A percentile compares a stretch with the other conserved stretches of the same genome.
These are phyloP conservation scores for Barnettozyma salicaria DNA, from an alignment of 805 yeast genomes.

Conservation along the genomic window DNA sequence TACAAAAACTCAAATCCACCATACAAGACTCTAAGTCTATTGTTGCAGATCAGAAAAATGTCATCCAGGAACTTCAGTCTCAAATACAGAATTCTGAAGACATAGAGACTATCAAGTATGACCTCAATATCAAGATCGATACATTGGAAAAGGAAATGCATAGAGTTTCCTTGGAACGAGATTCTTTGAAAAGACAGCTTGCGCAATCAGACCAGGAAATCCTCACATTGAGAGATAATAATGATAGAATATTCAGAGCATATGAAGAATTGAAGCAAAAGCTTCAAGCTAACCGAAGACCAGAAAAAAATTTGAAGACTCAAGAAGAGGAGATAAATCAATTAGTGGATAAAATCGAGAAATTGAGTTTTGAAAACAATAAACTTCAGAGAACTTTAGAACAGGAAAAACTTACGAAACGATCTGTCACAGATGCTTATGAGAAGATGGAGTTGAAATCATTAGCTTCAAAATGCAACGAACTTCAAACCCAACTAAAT, in stretches of 20 bases:
- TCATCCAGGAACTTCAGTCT: constrained; percentile 21
- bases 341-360: constrained; percentile 29
- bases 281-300: constrained; percentile 6
- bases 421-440: constrained; percentile 17
- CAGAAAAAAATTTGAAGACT: constrained; percentile 13
- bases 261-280: constrained; percentile 17
- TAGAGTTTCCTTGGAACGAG: constrained; percentile 25
- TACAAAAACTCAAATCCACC: constrained; percentile 12
- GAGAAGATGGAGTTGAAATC: constrained; percentile 36
- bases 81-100: constrained; percentile 19
- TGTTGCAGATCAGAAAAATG: constrained; percentile 18
- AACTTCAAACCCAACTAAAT: constrained; percentile 25
- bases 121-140: constrained; percentile 18
- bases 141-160: constrained; percentile 25
- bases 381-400: constrained; percentile 34
- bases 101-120: constrained; percentile 12
- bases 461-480: constrained; percentile 32
- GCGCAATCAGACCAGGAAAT: constrained; percentile 21
- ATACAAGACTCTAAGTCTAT: constrained; percentile 20
- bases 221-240: constrained; percentile 27
- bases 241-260: constrained; percentile 25
- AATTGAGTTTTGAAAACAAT: constrained; percentile 32
- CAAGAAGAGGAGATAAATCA: constrained; percentile 28
- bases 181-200: constrained; percentile 20
- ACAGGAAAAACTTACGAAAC: constrained; percentile 23